phyloP scores from a whole-genome alignment of 371 early-diverging fungal species.

The Mortierella polycephala region DNA sequence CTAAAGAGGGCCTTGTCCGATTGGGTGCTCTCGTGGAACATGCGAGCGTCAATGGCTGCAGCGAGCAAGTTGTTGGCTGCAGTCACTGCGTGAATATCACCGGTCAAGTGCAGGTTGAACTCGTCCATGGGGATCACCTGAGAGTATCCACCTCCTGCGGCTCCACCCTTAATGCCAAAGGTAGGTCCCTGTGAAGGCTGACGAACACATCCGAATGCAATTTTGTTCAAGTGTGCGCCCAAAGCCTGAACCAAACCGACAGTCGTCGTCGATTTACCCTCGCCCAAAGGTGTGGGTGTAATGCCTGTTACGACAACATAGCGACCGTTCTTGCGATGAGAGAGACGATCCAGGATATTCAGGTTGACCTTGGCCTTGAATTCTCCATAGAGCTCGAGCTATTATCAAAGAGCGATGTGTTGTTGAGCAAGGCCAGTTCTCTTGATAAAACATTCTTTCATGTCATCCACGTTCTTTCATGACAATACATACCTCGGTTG shows the following conservation, averaged over 20 bases:
- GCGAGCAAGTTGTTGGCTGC: slow-evolving; percentile 96
- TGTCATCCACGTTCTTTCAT: background rate
- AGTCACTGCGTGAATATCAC: slow-evolving; percentile 97
- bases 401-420: background rate
- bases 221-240: slow-evolving; percentile 89
- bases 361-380: slow-evolving; percentile 92
- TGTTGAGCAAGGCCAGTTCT: background rate
- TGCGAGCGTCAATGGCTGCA: slow-evolving; percentile 97
- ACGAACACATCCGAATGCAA: slow-evolving; percentile 94
- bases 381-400: slow-evolving; percentile 90
- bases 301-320: slow-evolving; percentile 97
- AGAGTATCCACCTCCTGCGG: slow-evolving; percentile 97
- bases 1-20: slow-evolving; percentile 88
- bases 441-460: background rate
- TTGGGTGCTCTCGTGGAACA: slow-evolving; percentile 96
- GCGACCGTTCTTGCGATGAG: slow-evolving; percentile 82
- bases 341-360: slow-evolving; percentile 84
- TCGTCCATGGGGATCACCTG: slow-evolving; percentile 99
- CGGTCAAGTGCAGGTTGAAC: slow-evolving; percentile 97
- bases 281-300: slow-evolving; percentile 97
- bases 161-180: slow-evolving; percentile 98
- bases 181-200: slow-evolving; percentile 98
- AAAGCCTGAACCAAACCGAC: slow-evolving; percentile 95
- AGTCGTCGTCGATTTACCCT: slow-evolving; percentile 97
- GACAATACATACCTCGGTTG: slow-evolving; percentile 64